Evolutionary conservation across 2,329 filamentous ascomycete genomes (phyloP).

Genomic region (Fusarium coffeatum): DNA sequence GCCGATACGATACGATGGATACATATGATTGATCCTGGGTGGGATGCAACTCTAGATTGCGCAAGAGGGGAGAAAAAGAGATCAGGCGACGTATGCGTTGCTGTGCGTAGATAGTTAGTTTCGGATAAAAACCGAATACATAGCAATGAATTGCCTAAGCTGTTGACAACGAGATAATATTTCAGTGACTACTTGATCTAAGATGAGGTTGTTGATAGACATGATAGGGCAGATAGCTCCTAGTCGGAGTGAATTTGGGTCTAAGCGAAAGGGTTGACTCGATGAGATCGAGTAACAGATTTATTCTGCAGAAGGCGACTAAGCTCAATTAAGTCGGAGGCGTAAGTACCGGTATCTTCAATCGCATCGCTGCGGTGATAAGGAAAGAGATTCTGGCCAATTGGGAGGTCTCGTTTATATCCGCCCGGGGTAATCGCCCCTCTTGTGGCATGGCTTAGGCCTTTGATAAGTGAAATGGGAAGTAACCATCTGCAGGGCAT

Average conservation of each 20-base stretch:
- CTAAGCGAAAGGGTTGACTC: conserved; percentile 52
- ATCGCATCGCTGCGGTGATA: conserved; percentile 34
- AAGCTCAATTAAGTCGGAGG: conserved; percentile 17
- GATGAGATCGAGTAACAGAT: conserved; percentile 59
- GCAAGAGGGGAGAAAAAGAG: background rate
- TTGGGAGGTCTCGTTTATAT: conserved; percentile 15
- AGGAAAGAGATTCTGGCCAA: conserved; percentile 32
- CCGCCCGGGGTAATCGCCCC: conserved; percentile 42
- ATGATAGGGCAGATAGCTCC: conserved; percentile 33
- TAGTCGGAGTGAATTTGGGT: conserved; percentile 12
- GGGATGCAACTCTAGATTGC: background rate
- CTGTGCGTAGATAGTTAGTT: background rate
- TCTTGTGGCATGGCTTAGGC: conserved; percentile 30
- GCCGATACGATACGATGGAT: conserved; percentile 4
- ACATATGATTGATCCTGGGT: background rate
- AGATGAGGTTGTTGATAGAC: conserved; percentile 15
- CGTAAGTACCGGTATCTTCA: conserved; percentile 38
- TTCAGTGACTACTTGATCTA: conserved; percentile 18
- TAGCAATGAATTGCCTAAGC: conserved; percentile 2
- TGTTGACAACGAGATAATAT: conserved; percentile 19
- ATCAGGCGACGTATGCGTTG: background rate
- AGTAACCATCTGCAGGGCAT: conserved; percentile 28
- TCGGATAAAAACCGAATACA: conserved; percentile 21
- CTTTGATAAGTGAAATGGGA: conserved; percentile 11
- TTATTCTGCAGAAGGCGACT: conserved; percentile 29